phyloP scores from a whole-genome alignment of 164 flowering plant species.

The Akebia trifoliata region DNA sequence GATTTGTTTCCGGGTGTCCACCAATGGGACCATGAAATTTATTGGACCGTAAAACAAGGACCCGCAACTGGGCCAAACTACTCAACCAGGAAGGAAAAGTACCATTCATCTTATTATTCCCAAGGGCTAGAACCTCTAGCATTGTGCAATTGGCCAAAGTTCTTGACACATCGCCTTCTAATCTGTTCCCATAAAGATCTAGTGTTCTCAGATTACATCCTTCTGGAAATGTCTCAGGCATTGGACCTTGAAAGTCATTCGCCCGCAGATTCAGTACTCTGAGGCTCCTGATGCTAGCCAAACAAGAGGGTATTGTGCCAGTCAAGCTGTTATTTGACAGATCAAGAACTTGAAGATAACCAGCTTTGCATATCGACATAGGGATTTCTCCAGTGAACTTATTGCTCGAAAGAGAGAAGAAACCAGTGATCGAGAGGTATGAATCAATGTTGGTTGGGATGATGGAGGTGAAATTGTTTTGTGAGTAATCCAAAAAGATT shows the following conservation, averaged over 20 bases:
- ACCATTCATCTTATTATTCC: conserved; percentile 43
- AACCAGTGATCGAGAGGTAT: conserved; percentile 1
- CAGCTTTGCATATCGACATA: conserved; percentile 39
- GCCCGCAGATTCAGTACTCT: conserved; percentile 43
- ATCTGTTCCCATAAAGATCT: conserved; percentile 40
- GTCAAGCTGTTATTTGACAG: conserved; percentile 43
- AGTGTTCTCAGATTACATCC: conserved; percentile 39
- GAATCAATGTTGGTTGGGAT: conserved; percentile 25
- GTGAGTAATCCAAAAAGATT: conserved; percentile 40
- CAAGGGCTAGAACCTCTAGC: conserved; percentile 58
- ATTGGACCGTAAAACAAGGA: conserved; percentile 56
- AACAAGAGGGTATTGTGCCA: conserved; percentile 44
- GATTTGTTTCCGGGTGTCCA: neutral
- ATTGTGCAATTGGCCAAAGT: conserved; percentile 44
- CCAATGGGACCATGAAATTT: conserved; percentile 34
- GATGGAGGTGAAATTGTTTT: conserved; percentile 30
- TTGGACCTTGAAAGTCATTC: conserved; percentile 36
- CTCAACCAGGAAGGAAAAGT: conserved; percentile 48
- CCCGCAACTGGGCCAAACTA: conserved; percentile 30
- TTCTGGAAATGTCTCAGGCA: conserved; percentile 30
- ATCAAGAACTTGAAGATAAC: conserved; percentile 41
- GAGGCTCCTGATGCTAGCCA: conserved; percentile 19
- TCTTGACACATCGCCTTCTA: conserved; percentile 45
- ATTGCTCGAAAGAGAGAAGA: conserved; percentile 38
- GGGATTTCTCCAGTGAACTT: conserved; percentile 21